These are phyloP conservation scores for Zymoseptoria pseudotritici DNA, from an alignment of 2,329 filamentous ascomycete genomes.

Conservation along the genomic window DNA sequence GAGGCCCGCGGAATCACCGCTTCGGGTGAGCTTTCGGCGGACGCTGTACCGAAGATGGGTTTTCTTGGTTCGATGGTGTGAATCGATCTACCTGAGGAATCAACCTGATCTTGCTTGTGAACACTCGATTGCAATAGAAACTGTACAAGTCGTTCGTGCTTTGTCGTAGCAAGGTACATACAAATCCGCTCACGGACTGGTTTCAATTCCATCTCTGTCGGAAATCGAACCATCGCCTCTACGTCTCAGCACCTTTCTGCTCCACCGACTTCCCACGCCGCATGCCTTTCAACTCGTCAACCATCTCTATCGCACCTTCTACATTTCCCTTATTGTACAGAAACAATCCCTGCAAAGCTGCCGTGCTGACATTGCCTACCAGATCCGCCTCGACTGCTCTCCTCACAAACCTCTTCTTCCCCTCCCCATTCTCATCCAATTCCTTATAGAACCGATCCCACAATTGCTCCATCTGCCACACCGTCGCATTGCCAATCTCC, in stretches of 20 bases:
- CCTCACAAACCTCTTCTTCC: conserved; percentile 61
- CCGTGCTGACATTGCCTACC: conserved; percentile 69
- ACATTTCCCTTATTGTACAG: conserved; percentile 90
- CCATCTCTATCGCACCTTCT: conserved; percentile 64
- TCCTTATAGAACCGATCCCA: conserved; percentile 96
- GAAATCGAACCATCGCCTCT: neutral
- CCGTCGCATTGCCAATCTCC: conserved; percentile 77
- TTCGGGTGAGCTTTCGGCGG: neutral
- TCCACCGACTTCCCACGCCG: neutral
- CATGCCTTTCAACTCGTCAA: conserved; percentile 22
- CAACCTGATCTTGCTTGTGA: too few relatives aligned
- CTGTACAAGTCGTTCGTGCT: too few relatives aligned
- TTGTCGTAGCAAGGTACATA: neutral
- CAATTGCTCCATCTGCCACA: conserved; percentile 75
- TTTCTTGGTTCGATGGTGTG: too few relatives aligned
- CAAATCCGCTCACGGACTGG: too few relatives aligned
- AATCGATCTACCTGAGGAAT: too few relatives aligned
- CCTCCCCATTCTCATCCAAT: conserved; percentile 56
- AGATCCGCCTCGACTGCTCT: conserved; percentile 64
- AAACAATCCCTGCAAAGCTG: conserved; percentile 88
- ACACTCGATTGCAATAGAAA: too few relatives aligned
- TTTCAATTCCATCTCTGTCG: too few relatives aligned
- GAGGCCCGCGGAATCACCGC: neutral
- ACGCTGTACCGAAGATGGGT: neutral
- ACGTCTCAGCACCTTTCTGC: neutral